Percentiles rank a stretch among this genome's conserved stretches.
phyloP scores from a whole-genome alignment of 2,329 filamentous ascomycete species.

The Diaporthe sp. region DNA sequence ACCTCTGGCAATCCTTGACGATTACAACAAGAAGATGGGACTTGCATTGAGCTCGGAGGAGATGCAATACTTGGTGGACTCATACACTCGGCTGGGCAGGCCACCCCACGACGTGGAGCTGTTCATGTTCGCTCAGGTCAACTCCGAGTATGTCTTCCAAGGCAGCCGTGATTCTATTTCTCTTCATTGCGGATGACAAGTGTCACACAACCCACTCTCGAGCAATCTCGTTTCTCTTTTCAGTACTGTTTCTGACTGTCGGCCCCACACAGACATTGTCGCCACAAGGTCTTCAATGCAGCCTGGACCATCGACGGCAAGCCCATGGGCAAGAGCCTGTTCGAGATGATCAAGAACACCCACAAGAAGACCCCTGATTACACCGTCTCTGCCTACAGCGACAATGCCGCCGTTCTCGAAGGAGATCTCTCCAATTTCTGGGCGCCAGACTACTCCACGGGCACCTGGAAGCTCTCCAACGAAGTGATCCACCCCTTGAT shows the following conservation, averaged over 20 bases:
- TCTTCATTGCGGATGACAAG: constrained; percentile 27
- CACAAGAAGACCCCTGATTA: constrained; percentile 83
- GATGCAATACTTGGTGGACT: constrained; percentile 93
- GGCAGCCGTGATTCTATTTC: constrained; percentile 24
- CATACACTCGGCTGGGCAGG: constrained; percentile 74
- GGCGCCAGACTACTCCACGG: constrained; percentile 87
- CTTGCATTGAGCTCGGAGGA: constrained; percentile 89
- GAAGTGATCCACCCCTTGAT: constrained; percentile 88
- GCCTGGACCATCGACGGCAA: constrained; percentile 94
- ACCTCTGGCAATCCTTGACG: constrained; percentile 78
- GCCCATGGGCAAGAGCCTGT: constrained; percentile 82
- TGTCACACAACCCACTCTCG: constrained; percentile 27
- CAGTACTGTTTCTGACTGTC: constrained; percentile 82
- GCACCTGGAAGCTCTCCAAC: constrained; percentile 87
- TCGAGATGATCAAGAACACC: constrained; percentile 96
- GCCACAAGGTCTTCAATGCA: constrained; percentile 90
- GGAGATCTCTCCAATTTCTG: constrained; percentile 80
- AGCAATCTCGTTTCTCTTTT: constrained; percentile 71
- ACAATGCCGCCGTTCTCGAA: constrained; percentile 94
- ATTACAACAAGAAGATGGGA: constrained; percentile 86
- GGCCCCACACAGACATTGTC: constrained; percentile 45
- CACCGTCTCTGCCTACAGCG: constrained; percentile 96
- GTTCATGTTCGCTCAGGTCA: constrained; percentile 99
- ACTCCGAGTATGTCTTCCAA: constrained; percentile 79
- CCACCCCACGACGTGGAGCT: constrained; percentile 90